Conservation (phyloP, 768 basidiomycete species). For the Boletus subcaerulescens region DNA sequence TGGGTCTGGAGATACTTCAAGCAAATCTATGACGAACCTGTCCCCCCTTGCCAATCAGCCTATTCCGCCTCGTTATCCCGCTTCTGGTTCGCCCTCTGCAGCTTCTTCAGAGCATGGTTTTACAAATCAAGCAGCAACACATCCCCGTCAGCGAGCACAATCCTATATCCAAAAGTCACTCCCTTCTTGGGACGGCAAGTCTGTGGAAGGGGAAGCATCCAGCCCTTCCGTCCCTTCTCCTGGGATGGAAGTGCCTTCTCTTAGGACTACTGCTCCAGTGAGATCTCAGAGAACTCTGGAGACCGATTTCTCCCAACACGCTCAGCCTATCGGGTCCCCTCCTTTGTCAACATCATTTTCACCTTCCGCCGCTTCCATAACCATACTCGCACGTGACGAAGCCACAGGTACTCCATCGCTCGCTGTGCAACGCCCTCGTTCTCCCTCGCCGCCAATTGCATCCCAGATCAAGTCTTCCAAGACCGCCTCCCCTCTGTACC, state of each 20-base stretch:
- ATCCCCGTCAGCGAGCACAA: conserved; percentile 28
- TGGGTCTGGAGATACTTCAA: conserved; percentile 20
- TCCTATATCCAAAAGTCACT: conserved; percentile 23
- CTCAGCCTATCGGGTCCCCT: conserved; percentile 1
- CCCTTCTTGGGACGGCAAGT: conserved; percentile 18
- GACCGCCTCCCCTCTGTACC: conserved; percentile 1
- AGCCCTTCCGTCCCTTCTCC: conserved; percentile 2
- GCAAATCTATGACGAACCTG: conserved; percentile 39
- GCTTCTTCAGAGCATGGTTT: conserved; percentile 34
- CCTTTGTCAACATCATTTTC: conserved; percentile 5
- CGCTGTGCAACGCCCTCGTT: not conserved
- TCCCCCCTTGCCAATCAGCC: conserved; percentile 56
- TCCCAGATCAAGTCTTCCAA: conserved; percentile 18
- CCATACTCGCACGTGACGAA: conserved; percentile 4
- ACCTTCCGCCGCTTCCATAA: not conserved
- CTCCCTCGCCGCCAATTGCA: not conserved
- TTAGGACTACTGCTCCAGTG: not conserved
- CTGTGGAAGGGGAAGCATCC: conserved; percentile 9
- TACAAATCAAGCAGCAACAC: conserved; percentile 13
- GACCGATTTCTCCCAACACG: not conserved
- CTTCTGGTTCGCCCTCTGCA: conserved; percentile 45
- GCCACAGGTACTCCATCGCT: not conserved
- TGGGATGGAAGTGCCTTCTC: conserved; percentile 1
- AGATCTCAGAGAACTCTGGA: conserved; percentile 7
- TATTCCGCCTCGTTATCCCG: conserved; percentile 56